These are phyloP conservation scores for Blastocystis sp. DNA, from an alignment of 352 stramenopile genomes.

Conservation along the genomic window DNA sequence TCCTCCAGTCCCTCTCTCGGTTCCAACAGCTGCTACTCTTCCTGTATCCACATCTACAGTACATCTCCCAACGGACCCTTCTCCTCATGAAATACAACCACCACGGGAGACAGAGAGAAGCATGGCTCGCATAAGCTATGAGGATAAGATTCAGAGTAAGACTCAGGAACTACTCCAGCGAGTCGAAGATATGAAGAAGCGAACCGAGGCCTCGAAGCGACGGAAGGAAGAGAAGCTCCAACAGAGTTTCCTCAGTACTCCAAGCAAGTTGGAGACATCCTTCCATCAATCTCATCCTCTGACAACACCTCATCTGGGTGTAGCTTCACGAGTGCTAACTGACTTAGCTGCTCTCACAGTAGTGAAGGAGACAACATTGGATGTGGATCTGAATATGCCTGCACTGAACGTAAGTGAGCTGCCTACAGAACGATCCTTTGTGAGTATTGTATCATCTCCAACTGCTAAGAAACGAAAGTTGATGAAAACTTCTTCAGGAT, in stretches of 20 bases:
- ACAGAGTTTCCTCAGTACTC: not conserved
- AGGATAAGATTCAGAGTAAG: not conserved
- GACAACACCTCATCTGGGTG: not conserved
- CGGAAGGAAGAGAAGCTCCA: constrained; percentile 12
- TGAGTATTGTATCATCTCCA: constrained; percentile 33
- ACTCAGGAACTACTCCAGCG: constrained; percentile 31
- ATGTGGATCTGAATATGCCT: constrained; percentile 18
- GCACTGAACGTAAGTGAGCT: not conserved
- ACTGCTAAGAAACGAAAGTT: not conserved
- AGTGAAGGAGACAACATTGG: not conserved
- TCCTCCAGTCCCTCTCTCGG: too few species aligned
- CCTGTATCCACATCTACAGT: too few species aligned
- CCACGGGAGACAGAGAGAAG: not conserved
- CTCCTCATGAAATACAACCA: too few species aligned
- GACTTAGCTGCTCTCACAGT: not conserved
- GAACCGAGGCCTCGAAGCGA: constrained; percentile 29
- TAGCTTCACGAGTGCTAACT: not conserved
- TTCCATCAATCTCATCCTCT: not conserved
- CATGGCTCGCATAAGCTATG: not conserved
- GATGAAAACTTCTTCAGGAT: not conserved
- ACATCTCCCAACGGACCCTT: too few species aligned
- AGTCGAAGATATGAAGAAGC: constrained; percentile 51
- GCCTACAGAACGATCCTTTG: not conserved
- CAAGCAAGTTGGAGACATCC: not conserved
- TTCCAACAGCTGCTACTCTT: too few species aligned